Conservation (phyloP, 2,329 filamentous ascomycete species). For the Albophoma yamanashiensis region DNA sequence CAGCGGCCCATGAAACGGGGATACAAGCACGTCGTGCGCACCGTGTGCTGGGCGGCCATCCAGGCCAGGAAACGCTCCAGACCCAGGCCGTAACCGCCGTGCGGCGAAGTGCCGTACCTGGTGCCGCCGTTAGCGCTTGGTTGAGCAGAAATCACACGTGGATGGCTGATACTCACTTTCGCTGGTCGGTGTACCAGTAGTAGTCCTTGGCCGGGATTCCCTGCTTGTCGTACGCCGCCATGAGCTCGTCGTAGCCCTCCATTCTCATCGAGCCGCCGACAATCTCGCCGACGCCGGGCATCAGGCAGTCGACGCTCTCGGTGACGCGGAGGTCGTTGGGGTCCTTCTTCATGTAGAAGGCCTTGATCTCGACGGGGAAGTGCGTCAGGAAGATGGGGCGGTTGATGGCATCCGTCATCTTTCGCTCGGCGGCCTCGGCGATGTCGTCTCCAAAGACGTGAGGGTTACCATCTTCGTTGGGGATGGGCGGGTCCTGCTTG, state of each 20-base stretch:
- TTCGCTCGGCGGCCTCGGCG: slow-evolving; percentile 90
- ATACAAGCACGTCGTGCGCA: slow-evolving; percentile 60
- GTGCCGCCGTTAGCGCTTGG: neutral
- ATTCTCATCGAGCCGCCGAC: slow-evolving; percentile 96
- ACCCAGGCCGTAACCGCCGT: slow-evolving; percentile 88
- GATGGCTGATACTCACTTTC: slow-evolving; percentile 43
- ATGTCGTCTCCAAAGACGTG: slow-evolving; percentile 96
- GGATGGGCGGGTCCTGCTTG: slow-evolving; percentile 63
- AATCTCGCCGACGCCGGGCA: slow-evolving; percentile 96
- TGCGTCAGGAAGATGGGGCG: slow-evolving; percentile 91
- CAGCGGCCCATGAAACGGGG: slow-evolving; percentile 71
- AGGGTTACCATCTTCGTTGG: slow-evolving; percentile 82
- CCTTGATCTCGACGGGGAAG: slow-evolving; percentile 96
- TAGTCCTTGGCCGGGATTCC: slow-evolving; percentile 77
- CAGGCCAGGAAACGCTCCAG: slow-evolving; percentile 40
- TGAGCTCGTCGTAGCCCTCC: slow-evolving; percentile 79
- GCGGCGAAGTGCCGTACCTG: slow-evolving; percentile 73
- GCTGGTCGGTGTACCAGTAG: slow-evolving; percentile 98
- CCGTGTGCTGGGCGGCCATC: slow-evolving; percentile 52
- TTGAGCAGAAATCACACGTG: too few species aligned
- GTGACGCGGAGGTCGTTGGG: slow-evolving; percentile 70
- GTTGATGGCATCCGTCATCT: slow-evolving; percentile 97
- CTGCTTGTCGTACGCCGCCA: slow-evolving; percentile 79
- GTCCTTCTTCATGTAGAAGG: slow-evolving; percentile 98
- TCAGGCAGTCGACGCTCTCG: slow-evolving; percentile 73